Percentiles rank a stretch among this genome's conserved stretches.
Conservation (phyloP, 805 yeast genomes). For the Candida stauntonica region DNA sequence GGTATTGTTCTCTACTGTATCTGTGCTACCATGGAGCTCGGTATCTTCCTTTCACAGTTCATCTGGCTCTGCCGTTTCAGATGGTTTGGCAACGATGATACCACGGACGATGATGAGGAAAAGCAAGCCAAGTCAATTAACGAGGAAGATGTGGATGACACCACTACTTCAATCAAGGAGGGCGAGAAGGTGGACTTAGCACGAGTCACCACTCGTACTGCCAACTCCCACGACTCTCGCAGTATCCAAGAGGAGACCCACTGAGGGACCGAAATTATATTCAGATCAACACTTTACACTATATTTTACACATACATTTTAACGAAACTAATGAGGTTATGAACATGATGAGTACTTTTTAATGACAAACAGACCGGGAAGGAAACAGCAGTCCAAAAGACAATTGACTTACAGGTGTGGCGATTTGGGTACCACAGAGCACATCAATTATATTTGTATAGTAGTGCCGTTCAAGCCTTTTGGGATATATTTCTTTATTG, state of each 20-base stretch:
- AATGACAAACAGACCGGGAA: slow-evolving; percentile 2
- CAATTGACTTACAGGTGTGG: slow-evolving; percentile 4
- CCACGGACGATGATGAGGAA: slow-evolving; percentile 11
- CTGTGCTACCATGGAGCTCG: slow-evolving; percentile 63
- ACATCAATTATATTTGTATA: background rate
- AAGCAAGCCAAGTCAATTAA: slow-evolving; percentile 2
- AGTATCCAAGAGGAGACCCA: background rate
- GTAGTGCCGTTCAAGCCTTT: too few species aligned
- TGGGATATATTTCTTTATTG: too few species aligned
- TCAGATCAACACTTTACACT: too few species aligned
- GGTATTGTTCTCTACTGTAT: slow-evolving; percentile 65
- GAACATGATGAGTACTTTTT: background rate
- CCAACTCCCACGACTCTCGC: background rate
- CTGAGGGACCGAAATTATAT: too few species aligned
- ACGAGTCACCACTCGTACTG: background rate
- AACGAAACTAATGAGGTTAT: background rate
- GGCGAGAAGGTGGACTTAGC: background rate
- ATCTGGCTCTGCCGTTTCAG: slow-evolving; percentile 51
- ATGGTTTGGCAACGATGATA: slow-evolving; percentile 22
- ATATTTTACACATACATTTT: too few species aligned
- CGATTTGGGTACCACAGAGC: background rate
- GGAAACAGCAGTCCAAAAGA: slow-evolving; percentile 4
- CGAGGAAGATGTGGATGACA: background rate
- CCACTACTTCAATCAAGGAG: background rate
- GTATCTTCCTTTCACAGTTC: slow-evolving; percentile 59